Base-by-base conservation (phyloP, 23 red algal genomes). In the Gracilaria caudata region DNA sequence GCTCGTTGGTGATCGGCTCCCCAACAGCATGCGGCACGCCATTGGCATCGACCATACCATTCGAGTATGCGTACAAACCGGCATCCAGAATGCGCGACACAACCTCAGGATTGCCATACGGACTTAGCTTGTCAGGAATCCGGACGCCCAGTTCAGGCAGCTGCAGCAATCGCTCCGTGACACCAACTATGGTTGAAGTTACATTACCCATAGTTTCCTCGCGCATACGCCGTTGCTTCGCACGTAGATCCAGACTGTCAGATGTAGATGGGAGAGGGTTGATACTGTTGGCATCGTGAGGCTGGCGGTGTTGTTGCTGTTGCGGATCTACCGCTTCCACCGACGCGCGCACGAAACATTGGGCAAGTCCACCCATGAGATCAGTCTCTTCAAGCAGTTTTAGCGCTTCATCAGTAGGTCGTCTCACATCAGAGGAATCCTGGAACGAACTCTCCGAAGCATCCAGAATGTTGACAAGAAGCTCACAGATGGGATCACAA, bases 181-280 rank as follows among this genome's bases (percentile, higher is more conserved):
- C 17, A 24, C 81, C 90, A 13, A 78, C 25, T 37, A 93, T 77
- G 35, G 90, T 85, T 43, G 63, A 41, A 4, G 82, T 58, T 0
- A 85, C 80, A 49, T 93, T 84, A 13, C 73, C 72, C 73, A 93
- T 85, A 40, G 90, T 86, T 38, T 93, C 90, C 75, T 93, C 90
- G 29, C 90, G 79, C 81, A 93, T 51, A 20, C 90, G 90, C 64
- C 90, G 45, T 40, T 64, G 76, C n/a, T 55, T 65, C 10, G 51
- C 88, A 23, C 56, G 33, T 23, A 56, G 43, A 0, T 84, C 59
- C 38, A 28, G 73, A 4, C 8, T 6, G 43, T 70, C 64, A 6
- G 73, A 6, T 7, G 5, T 12, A 23, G 63, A n/a, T 19, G 61
- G 4, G 8, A 49, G 3, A 2, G 73, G 8, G 49, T 35, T 33